phyloP scores from a whole-genome alignment of 805 yeast genomes.

The Metschnikowia proteae region DNA sequence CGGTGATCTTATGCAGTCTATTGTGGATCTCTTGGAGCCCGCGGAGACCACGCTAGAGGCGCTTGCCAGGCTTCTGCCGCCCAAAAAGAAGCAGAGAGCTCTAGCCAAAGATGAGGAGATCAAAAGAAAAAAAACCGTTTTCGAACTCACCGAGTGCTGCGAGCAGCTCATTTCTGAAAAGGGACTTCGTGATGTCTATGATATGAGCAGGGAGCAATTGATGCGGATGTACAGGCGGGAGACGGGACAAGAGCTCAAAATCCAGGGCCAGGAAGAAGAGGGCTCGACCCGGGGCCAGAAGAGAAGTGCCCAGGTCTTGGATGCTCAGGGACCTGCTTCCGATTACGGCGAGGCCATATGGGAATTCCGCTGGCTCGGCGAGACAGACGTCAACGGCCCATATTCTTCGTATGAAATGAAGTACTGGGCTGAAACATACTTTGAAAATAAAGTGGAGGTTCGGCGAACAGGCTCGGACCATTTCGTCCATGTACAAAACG shows the following conservation, averaged over 20 bases:
- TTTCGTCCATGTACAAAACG: constrained; percentile 24
- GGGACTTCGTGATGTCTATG: constrained; percentile 46
- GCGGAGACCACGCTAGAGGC: constrained; percentile 61
- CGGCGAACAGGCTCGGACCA: constrained; percentile 25
- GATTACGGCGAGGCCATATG: constrained; percentile 37
- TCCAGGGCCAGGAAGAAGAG: constrained; percentile 15
- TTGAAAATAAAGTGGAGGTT: constrained; percentile 44
- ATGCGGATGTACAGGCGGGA: constrained; percentile 40
- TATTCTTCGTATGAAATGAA: constrained; percentile 52
- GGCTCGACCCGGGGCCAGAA: constrained; percentile 15
- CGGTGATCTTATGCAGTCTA: constrained; percentile 15
- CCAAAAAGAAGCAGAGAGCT: constrained; percentile 15
- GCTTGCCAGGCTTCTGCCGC: constrained; percentile 33
- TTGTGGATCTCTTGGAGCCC: constrained; percentile 50
- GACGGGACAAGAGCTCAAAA: constrained; percentile 36
- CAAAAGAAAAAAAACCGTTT: constrained; percentile 22
- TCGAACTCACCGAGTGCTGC: constrained; percentile 45
- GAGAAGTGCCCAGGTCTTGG: constrained; percentile 11
- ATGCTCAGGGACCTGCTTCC: not conserved
- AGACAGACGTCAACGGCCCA: constrained; percentile 42
- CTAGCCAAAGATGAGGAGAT: constrained; percentile 6
- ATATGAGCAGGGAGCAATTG: constrained; percentile 50
- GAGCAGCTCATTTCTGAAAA: constrained; percentile 42
- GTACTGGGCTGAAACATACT: constrained; percentile 51
- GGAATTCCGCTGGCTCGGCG: constrained; percentile 48